These are phyloP conservation scores for Halenospora varia DNA, from an alignment of 495 filamentous ascomycete species.

Conservation along the genomic window DNA sequence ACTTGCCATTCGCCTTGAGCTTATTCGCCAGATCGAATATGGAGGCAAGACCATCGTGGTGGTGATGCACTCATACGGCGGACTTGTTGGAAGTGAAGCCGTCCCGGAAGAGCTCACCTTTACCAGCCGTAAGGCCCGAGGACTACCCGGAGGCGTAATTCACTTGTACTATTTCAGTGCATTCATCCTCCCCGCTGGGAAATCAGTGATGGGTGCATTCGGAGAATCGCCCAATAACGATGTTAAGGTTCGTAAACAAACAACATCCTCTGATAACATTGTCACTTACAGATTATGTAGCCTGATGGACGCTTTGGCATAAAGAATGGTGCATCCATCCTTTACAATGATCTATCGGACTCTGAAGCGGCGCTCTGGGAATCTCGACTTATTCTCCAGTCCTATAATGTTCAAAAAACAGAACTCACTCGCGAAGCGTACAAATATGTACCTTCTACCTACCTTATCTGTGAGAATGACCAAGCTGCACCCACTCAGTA, in stretches of 20 bases:
- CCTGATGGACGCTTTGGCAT: neutral
- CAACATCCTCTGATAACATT: too few relatives aligned
- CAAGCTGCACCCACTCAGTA: neutral
- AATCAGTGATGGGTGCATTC: conserved; percentile 15
- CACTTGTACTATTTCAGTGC: conserved; percentile 33
- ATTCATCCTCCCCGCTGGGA: conserved; percentile 28
- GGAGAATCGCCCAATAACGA: conserved; percentile 14
- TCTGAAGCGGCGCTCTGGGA: neutral
- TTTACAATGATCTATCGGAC: neutral
- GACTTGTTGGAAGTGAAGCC: neutral
- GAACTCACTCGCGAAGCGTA: neutral
- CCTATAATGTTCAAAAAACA: neutral
- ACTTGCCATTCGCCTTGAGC: conserved; percentile 10
- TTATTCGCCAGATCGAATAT: neutral
- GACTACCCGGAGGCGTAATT: neutral
- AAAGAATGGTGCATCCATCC: neutral
- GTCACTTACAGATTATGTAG: too few relatives aligned
- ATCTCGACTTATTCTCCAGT: neutral
- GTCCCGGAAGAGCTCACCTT: neutral
- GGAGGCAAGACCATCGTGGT: neutral
- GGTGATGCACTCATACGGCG: neutral
- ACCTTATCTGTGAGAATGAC: neutral
- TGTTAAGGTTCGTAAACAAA: too few relatives aligned
- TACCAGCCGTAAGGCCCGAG: neutral
- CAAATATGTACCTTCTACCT: neutral